Evolutionary conservation across 2,329 filamentous ascomycete species (phyloP), one percentile per base, ranked within the genome.

Genomic region (Aaosphaeria arxii): DNA sequence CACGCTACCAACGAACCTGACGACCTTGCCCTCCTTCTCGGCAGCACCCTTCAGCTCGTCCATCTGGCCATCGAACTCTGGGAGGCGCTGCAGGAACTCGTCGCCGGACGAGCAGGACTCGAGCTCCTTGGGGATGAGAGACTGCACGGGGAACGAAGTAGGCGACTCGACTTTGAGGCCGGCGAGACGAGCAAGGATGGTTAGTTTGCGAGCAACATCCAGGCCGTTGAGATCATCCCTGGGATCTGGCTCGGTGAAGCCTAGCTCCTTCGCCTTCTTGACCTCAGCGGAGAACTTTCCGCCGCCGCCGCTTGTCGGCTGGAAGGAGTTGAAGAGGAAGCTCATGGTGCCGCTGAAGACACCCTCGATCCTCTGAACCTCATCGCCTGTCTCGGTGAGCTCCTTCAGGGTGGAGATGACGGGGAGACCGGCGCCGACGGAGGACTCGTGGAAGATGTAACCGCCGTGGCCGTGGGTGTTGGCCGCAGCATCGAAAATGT

Each of bases 341-440:
- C 89, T 95, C 84, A 99, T 92, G 47, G 94, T 99, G 55, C 94
- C 94, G 52, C 89, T 95, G 75, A 99, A 97, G 44, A 99, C 91
- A 57, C 94, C 94, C 74, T 97, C 92, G 59, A 99, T 95, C 74
- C 87, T 91, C 46, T 83, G 90, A 5, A 99, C 87, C 67, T 89
- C 80, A 67, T 99, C 94, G 39, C 94, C 94, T 1, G 94, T 99
- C 54, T 91, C 87, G 28, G 96, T 83, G n/a, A 99, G 81, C 62
- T 99, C 94, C 66, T 91, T 91, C 55, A 99, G 77, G 0, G 94
- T 96, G 38, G 89, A 95, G 60, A 99, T 88, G 50, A 97, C 87
- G 5, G 94, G 94, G 43, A 99, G 80, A 4, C 94, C 94, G 7
- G 94, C 94, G 43, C 94, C 94, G 24, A 96, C 91, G 7, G 90